Evolutionary conservation across 2,329 filamentous ascomycete species (phyloP), one percentile per base, ranked within the genome.

Genomic region (Alternaria sp.): DNA sequence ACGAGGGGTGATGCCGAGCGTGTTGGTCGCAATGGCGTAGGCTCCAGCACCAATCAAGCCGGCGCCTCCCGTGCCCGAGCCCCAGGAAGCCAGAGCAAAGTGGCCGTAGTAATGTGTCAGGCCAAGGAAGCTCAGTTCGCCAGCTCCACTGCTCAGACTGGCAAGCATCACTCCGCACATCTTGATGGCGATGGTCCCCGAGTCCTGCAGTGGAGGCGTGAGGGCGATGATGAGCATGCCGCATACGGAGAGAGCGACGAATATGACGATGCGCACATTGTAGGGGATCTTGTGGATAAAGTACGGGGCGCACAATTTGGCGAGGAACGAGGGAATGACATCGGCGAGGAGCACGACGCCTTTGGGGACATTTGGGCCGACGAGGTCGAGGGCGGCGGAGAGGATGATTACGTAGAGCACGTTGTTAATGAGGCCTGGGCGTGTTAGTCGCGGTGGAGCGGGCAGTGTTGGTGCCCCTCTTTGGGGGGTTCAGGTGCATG

Each of bases 341-440:
- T 97, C 93, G 78, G 93, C 93, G 66, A 98, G 91, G 58, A 98
- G 90, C 59, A 99, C 95, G 60, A 96, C 87, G 71, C 92, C 93
- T 80, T 98, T 98, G 53, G 96, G 96, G 2, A 97, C 86, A 67
- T 85, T 80, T 30, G 92, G 90, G 36, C 95, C 95, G 72, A 98
- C 96, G 65, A 99, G 91, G 76, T 99, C 96, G 73, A 97, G 91
- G 4, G 96, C 96, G 36, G 96, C 92, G 28, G 93, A 96, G 74
- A 99, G 91, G 77, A 98, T 96, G 79, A 98, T 92, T 59, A 98
- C 95, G 81, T 97, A 98, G 82, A 97, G 91, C 71, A 98, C 93
- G 83, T 98, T 98, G 82, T 99, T 98, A 78, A 98, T 96, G 17
- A 96, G 83, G 56, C 93, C 93, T 95, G 4, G 74, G 23, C 23